A percentile compares a stretch with the other conserved stretches of the same genome.
Conservation (phyloP, 2,329 filamentous ascomycete genomes). For the Magnaporthiopsis incrustans region DNA sequence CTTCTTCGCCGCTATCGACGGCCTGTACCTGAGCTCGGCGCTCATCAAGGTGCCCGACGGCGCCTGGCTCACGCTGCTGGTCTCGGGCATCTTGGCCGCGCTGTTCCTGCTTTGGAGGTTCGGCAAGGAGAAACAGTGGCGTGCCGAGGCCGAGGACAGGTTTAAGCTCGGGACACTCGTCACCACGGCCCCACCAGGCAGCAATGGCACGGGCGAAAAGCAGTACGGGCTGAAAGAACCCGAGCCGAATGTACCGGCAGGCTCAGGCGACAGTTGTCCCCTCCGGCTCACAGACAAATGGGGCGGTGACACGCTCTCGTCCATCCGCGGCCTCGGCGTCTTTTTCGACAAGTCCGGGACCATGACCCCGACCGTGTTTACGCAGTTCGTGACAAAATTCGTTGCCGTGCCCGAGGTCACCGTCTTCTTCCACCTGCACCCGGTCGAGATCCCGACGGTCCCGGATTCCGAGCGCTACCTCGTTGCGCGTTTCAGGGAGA, state of each 20-base stretch:
- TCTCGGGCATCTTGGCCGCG: constrained; percentile 52
- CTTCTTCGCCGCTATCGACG: constrained; percentile 58
- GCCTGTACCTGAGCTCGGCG: constrained; percentile 60
- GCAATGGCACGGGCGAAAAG: no score
- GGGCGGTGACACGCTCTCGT: constrained; percentile 33
- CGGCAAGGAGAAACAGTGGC: constrained; percentile 75
- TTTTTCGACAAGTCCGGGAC: constrained; percentile 71
- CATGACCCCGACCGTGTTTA: constrained; percentile 57
- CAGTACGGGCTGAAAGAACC: no score
- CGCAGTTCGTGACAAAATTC: constrained; percentile 64
- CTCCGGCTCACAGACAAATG: constrained; percentile 28
- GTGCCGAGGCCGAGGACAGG: constrained; percentile 55
- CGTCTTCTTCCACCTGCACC: constrained; percentile 64
- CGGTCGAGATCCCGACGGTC: constrained; percentile 50
- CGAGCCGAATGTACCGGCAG: no score
- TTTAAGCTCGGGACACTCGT: constrained; percentile 38
- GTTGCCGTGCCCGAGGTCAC: constrained; percentile 56
- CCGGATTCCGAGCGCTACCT: constrained; percentile 36
- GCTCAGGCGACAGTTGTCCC: not conserved
- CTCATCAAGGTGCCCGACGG: constrained; percentile 67
- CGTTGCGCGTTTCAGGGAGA: constrained; percentile 30
- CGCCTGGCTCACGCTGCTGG: constrained; percentile 68
- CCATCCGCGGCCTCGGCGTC: constrained; percentile 52
- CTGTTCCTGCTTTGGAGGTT: constrained; percentile 71
- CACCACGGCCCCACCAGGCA: constrained; percentile 34